These are phyloP conservation scores for Marasmius fiardii DNA, from an alignment of 1,284 basidiomycete genomes.

Conservation along the genomic window DNA sequence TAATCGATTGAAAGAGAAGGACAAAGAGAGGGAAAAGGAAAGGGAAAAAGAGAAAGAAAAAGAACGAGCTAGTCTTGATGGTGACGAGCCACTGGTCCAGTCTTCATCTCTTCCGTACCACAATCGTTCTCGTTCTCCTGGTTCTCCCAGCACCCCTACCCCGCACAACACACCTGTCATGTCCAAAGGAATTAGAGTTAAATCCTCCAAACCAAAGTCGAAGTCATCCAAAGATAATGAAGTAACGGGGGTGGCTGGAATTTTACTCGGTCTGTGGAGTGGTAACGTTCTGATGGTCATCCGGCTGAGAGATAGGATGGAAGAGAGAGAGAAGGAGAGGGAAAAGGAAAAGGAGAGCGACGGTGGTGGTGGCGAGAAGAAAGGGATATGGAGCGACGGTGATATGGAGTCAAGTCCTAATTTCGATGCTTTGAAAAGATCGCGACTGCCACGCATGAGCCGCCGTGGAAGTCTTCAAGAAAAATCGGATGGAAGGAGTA, in stretches of 20 bases:
- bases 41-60: constrained; percentile 16
- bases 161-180: not conserved
- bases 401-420: constrained; percentile 10
- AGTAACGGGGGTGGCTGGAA: constrained; percentile 26
- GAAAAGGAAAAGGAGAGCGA: constrained; percentile 19
- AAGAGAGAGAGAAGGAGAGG: constrained; percentile 15
- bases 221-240: constrained; percentile 7
- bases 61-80: constrained; percentile 1
- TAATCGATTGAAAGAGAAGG: constrained; percentile 28
- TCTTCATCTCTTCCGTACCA: not conserved
- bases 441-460: constrained; percentile 3
- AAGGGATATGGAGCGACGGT: constrained; percentile 20
- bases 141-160: not conserved
- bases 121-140: not conserved
- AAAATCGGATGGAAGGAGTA: constrained; percentile 34
- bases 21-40: constrained; percentile 18
- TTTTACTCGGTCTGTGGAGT: constrained; percentile 29
- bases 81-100: not conserved
- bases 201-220: not conserved
- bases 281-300: constrained; percentile 25
- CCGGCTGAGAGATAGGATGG: constrained; percentile 26
- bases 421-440: not conserved
- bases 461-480: constrained; percentile 14
- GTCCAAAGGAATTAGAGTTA: not conserved
- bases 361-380: constrained; percentile 8